These are phyloP conservation scores for Tulasnella sp. DNA, from an alignment of 768 basidiomycete genomes.

Conservation along the genomic window DNA sequence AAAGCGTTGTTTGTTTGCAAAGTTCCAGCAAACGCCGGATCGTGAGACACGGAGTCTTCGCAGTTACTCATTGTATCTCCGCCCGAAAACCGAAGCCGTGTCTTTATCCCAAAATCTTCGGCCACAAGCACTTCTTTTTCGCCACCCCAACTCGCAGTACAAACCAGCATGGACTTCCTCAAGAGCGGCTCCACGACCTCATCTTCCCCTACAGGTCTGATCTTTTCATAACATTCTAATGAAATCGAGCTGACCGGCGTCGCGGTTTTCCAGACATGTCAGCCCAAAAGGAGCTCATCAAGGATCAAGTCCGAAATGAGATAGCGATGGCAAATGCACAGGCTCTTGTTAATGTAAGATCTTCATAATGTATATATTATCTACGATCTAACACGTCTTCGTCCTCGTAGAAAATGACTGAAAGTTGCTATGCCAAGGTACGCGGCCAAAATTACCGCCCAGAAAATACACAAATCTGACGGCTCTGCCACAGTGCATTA, in stretches of 20 bases:
- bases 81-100: background rate
- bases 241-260: background rate
- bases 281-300: conserved; percentile 45
- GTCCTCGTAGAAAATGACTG: conserved; percentile 56
- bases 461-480: background rate
- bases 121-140: background rate
- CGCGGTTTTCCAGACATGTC: conserved; percentile 5
- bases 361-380: background rate
- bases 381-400: background rate
- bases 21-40: background rate
- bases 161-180: conserved; percentile 9
- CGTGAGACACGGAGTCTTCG: background rate
- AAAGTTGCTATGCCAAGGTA: conserved; percentile 44
- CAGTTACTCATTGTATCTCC: background rate
- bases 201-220: background rate
- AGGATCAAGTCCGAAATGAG: conserved; percentile 60
- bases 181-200: background rate
- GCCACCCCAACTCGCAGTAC: background rate
- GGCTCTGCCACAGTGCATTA: conserved; percentile 57
- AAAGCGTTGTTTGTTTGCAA: background rate
- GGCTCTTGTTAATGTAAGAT: conserved; percentile 65
- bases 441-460: background rate
- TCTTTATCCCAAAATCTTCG: background rate
- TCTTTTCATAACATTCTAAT: background rate
- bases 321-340: conserved; percentile 68